These are phyloP conservation scores for Tolypocladium pustulatum DNA, from an alignment of 2,329 filamentous ascomycete genomes.

Conservation along the genomic window DNA sequence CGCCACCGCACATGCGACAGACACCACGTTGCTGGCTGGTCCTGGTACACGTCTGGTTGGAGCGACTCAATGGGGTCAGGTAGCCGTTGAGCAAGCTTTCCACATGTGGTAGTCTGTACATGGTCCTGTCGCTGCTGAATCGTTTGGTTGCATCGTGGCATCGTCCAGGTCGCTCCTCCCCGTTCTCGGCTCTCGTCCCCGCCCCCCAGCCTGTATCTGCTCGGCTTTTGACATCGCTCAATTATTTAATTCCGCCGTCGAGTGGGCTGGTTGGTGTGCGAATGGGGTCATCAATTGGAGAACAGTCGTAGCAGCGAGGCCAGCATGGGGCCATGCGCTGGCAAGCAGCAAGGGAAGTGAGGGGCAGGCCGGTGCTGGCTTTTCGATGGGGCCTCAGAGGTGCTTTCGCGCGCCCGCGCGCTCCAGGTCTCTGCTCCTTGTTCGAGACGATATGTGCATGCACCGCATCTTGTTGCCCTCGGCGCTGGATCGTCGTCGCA, in stretches of 20 bases:
- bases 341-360: neutral
- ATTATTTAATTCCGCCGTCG: neutral
- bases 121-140: neutral
- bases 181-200: neutral
- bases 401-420: neutral
- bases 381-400: neutral
- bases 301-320: neutral
- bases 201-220: neutral
- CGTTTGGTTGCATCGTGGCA: neutral
- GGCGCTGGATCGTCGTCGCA: neutral
- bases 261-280: neutral
- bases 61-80: neutral
- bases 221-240: neutral
- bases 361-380: neutral
- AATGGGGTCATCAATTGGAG: neutral
- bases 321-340: neutral
- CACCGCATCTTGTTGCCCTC: neutral
- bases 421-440: neutral
- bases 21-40: neutral
- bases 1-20: neutral
- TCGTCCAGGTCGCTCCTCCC: neutral
- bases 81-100: neutral
- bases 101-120: neutral
- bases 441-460: neutral
- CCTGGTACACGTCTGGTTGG: too few relatives aligned